Evolutionary conservation across 2,329 filamentous ascomycete species (phyloP), one percentile per base, ranked within the genome.

Genomic region (Diaporthe amygdali): DNA sequence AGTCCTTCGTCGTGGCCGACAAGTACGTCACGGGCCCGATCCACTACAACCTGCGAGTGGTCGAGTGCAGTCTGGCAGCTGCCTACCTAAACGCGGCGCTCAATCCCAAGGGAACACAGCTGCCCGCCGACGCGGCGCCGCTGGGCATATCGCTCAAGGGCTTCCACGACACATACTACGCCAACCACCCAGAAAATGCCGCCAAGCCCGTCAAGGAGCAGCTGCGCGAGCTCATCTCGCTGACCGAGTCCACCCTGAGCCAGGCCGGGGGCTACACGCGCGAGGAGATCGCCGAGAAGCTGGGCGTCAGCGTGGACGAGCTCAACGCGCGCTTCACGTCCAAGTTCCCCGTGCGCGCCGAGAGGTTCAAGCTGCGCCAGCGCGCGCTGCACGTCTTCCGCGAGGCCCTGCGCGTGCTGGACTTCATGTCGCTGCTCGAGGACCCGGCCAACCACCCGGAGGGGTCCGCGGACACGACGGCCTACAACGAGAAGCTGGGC

Each of bases 21-120:
- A 99, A 99, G 84, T 94, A 96, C 78, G 93, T 96, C 73, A 97
- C 96, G 1, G 96, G 93, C 0, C 96, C 96, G 0, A 92, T 97
- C 74, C 94, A 96, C 86, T 99, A 98, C 86, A 99, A 99, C 81
- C 89, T 99, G 30, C 93, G 96, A 34, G 96, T 99, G 1, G 96
- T 98, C 46, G 96, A 99, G 83, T 97, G 94, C 84, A 96, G 93
- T 68, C 88, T 99, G 39, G 96, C 96, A 3, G 95, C 96, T 3
- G 89, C 88, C 30, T 90, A 89, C 77, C 85, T 92, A 72, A 86
- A 91, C 75, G 88, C 89, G 32, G 83, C 85, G 32, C 82, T 91
- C 71, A 89, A 88, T 79, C 87, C 88, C 14, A 78, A 85, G 0
- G 85, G 85, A 44, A 90, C 89, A 0, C 81, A 84, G 37, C 89